Evolutionary conservation across 768 basidiomycete genomes (phyloP), one percentile per base, ranked within the genome.

Genomic region (Mycena maculata): DNA sequence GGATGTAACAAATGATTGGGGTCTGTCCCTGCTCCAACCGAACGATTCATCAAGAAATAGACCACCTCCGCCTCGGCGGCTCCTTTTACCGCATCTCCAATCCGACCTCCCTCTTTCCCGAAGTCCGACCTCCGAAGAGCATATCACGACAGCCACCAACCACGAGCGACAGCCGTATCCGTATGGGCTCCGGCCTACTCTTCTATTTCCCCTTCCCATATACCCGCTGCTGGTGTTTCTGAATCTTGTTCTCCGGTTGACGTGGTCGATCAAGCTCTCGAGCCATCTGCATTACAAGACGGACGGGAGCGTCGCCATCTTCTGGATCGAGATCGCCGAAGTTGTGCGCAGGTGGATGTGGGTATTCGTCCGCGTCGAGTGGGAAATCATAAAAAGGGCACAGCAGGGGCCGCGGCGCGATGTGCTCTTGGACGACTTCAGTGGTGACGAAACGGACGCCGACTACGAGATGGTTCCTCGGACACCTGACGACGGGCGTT

Each of bases 1-100:
- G 98, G 98, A 99, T 79, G 86, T 99, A 45, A 95, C 94, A 52
- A 94, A 97, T 76, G 98, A 99, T 76, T 99, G 97, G 96, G 98
- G 98, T 7, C 84, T 99, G 60, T 87, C 90, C 48, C 80, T 98
- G 45, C 81, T 99, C 64, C 84, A 84, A 58, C 68, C 76, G 31
- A 45, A 60, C 23, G 71, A 74, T 39, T 66, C 76, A 61, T 67
- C 75, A 52, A 71, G 76, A 54, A 74, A 76, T 25, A 78, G 74
- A 63, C 71, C 69, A 48, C 62, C 68, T 63, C 80, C 82, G n/a
- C 82, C 82, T 28, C 81, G 82, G 66, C 81, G 80, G 30, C 78
- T 85, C 48, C 73, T 85, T 65, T 79, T 87, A 27, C 82, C 85
- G 31, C 84, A 81, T n/a, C 74, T 83, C 30, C 84, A 85, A 71